Percentiles rank a stretch among this genome's conserved stretches.
These are phyloP conservation scores for Aspergillus pseudoterreus DNA, from an alignment of 2,329 filamentous ascomycete species.

Conservation along the genomic window DNA sequence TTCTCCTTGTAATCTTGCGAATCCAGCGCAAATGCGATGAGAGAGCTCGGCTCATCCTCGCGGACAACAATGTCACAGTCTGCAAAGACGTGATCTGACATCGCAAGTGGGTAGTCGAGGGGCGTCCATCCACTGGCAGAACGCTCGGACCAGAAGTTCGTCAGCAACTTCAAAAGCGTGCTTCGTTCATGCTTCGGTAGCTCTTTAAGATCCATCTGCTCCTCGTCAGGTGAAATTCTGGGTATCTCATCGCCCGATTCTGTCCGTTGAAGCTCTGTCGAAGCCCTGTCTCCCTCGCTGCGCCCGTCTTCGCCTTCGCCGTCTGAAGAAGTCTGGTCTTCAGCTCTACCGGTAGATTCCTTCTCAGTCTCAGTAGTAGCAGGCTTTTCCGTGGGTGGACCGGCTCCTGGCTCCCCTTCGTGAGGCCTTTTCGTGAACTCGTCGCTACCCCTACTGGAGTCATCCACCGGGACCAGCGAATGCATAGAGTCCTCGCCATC, in stretches of 20 bases:
- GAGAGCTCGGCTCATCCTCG: slow-evolving; percentile 93
- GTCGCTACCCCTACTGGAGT: slow-evolving; percentile 29
- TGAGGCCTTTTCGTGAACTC: slow-evolving; percentile 20
- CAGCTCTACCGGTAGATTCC: slow-evolving; percentile 39
- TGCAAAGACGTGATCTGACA: slow-evolving; percentile 90
- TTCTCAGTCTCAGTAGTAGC: slow-evolving; percentile 40
- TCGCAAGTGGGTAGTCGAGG: slow-evolving; percentile 84
- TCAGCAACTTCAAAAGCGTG: slow-evolving; percentile 90
- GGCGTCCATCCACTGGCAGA: slow-evolving; percentile 92
- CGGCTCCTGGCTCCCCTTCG: slow-evolving; percentile 27
- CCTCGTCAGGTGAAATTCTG: slow-evolving; percentile 51
- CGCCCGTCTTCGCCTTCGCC: slow-evolving; percentile 64
- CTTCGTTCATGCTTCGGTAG: slow-evolving; percentile 90
- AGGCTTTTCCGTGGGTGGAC: slow-evolving; percentile 30
- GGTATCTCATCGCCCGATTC: slow-evolving; percentile 52
- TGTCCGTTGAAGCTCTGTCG: slow-evolving; percentile 62
- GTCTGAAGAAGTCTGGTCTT: slow-evolving; percentile 56
- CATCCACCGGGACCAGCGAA: slow-evolving; percentile 25
- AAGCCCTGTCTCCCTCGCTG: slow-evolving; percentile 69
- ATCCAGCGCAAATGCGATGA: slow-evolving; percentile 88
- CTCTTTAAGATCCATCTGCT: slow-evolving; percentile 61
- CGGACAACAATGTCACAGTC: slow-evolving; percentile 96
- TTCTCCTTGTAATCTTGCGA: slow-evolving; percentile 84
- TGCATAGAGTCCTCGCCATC: slow-evolving; percentile 51
- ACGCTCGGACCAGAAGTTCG: slow-evolving; percentile 97